phyloP scores from a whole-genome alignment of 2,329 filamentous ascomycete species.

The Fusarium brevicatenulatum region DNA sequence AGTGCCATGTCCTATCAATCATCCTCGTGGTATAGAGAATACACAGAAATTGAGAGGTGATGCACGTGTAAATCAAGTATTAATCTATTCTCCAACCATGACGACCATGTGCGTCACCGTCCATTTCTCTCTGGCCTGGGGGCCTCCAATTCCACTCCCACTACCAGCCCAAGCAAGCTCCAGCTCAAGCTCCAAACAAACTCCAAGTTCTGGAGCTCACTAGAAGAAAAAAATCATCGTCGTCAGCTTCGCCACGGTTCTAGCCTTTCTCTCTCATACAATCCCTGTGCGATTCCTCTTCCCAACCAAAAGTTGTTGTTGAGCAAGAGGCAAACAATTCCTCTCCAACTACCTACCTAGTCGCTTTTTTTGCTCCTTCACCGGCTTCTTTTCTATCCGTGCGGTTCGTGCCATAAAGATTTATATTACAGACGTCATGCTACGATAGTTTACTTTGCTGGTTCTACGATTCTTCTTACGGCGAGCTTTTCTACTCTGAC shows the following conservation, averaged over 20 bases:
- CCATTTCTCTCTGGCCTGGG: constrained; percentile 19
- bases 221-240: constrained; percentile 28
- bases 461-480: constrained; percentile 1
- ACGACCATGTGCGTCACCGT: constrained; percentile 48
- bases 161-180: not conserved
- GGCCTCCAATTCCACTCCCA: constrained; percentile 29
- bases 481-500: not conserved
- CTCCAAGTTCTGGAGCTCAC: constrained; percentile 9
- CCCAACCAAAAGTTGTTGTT: constrained; percentile 21
- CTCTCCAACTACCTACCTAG: not conserved
- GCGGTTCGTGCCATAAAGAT: constrained; percentile 3
- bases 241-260: constrained; percentile 43
- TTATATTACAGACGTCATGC: constrained; percentile 28
- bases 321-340: constrained; percentile 17
- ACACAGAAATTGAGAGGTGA: not conserved
- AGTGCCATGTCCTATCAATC: not conserved
- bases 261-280: not conserved
- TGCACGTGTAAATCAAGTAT: constrained; percentile 37
- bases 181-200: not conserved
- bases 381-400: constrained; percentile 14
- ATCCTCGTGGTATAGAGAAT: not conserved
- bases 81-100: constrained; percentile 40
- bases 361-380: not conserved
- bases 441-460: constrained; percentile 16
- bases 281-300: not conserved